phyloP scores from a whole-genome alignment of 1,284 basidiomycete genomes.

The Amylostereum areolatum region DNA sequence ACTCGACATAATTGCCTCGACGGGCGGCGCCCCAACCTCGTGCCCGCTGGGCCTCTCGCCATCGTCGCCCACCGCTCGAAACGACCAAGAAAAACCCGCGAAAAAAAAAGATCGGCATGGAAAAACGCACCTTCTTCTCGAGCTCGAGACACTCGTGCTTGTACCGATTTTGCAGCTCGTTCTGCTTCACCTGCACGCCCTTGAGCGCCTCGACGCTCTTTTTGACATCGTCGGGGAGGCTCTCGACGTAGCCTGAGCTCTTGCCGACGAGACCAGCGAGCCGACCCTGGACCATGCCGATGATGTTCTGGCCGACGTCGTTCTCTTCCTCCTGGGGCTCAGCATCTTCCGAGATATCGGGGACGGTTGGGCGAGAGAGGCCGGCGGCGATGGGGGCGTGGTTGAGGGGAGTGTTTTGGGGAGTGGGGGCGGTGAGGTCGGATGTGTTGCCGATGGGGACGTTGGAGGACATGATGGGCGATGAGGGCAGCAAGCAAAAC shows the following conservation, averaged over 20 bases:
- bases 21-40: too few species aligned
- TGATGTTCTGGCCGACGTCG: slow-evolving; percentile 17
- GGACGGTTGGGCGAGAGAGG: slow-evolving; percentile 63
- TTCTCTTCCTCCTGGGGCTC: slow-evolving; percentile 47
- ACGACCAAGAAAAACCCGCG: background rate
- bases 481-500: too few species aligned
- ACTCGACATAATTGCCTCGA: too few species aligned
- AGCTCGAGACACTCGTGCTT: slow-evolving; percentile 95
- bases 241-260: slow-evolving; percentile 85
- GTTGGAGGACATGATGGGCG: slow-evolving; percentile 38
- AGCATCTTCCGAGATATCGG: slow-evolving; percentile 63
- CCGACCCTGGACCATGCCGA: slow-evolving; percentile 56
- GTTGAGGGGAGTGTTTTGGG: slow-evolving; percentile 76
- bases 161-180: slow-evolving; percentile 91
- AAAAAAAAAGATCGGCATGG: slow-evolving; percentile 3
- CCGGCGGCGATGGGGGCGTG: slow-evolving; percentile 63
- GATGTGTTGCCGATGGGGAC: slow-evolving; percentile 36
- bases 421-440: slow-evolving; percentile 65
- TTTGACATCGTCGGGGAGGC: slow-evolving; percentile 78
- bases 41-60: too few species aligned
- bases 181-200: slow-evolving; percentile 91
- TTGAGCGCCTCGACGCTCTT: slow-evolving; percentile 89
- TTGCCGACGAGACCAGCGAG: slow-evolving; percentile 69
- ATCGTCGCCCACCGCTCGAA: background rate
- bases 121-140: slow-evolving; percentile 81